phyloP scores from a whole-genome alignment of 331 rosid species.

The Phaseolus coccineus region DNA sequence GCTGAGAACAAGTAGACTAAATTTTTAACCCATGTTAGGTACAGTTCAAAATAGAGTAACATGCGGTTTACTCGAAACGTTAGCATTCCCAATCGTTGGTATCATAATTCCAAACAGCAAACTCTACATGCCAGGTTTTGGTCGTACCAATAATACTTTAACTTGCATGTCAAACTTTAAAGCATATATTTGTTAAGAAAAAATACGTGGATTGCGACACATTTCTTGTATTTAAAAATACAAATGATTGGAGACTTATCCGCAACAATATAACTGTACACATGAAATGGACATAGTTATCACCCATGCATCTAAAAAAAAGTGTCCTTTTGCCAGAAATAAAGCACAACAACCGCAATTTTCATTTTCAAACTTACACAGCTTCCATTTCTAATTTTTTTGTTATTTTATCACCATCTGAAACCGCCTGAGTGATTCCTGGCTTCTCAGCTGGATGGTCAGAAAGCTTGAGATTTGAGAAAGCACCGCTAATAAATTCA shows the following conservation, averaged over 20 bases:
- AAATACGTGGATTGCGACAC: background rate
- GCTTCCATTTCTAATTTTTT: slow-evolving; percentile 52
- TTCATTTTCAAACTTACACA: slow-evolving; percentile 44
- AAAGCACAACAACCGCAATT: slow-evolving; percentile 14
- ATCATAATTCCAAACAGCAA: background rate
- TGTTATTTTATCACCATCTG: slow-evolving; percentile 40
- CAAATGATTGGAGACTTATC: background rate
- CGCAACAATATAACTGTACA: slow-evolving; percentile 33
- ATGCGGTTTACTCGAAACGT: background rate
- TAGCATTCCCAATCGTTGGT: background rate
- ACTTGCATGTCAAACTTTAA: background rate
- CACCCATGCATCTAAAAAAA: background rate
- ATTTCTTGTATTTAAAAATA: background rate
- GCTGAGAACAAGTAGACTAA: background rate
- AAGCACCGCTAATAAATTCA: slow-evolving; percentile 54
- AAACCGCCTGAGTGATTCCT: slow-evolving; percentile 17
- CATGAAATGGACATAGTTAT: background rate
- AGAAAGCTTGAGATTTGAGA: slow-evolving; percentile 72
- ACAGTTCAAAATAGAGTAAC: background rate
- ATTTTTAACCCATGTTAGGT: background rate
- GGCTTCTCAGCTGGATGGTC: slow-evolving; percentile 47
- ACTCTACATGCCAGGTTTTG: background rate
- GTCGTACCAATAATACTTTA: background rate
- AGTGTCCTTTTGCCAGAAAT: background rate
- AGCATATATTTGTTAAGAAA: background rate